phyloP scores from a whole-genome alignment of 208 protist species.

The Porcisia deanei region DNA sequence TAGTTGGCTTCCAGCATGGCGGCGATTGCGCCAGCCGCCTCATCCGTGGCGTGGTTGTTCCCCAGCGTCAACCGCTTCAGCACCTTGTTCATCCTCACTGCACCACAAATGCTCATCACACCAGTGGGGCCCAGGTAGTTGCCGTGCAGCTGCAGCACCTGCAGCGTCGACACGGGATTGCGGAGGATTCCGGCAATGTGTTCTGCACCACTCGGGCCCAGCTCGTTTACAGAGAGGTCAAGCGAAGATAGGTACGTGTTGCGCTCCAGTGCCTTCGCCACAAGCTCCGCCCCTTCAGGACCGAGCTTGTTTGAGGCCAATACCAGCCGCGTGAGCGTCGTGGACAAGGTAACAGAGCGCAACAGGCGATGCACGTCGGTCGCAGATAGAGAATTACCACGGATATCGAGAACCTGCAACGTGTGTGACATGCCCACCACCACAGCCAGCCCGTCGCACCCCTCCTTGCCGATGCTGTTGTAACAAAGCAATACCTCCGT shows the following conservation, averaged over 20 bases:
- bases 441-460: conserved; percentile 82
- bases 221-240: conserved; percentile 87
- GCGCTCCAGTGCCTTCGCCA: conserved; percentile 70
- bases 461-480: conserved; percentile 91
- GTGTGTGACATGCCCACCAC: conserved; percentile 75
- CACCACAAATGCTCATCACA: conserved; percentile 49
- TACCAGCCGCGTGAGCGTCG: conserved; percentile 56
- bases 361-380: conserved; percentile 74
- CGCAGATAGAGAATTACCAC: conserved; percentile 74
- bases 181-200: conserved; percentile 62
- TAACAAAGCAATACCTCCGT: conserved; percentile 77
- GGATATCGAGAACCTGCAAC: conserved; percentile 75
- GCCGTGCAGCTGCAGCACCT: conserved; percentile 70
- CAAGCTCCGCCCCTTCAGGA: conserved; percentile 67
- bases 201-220: conserved; percentile 69
- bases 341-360: conserved; percentile 71
- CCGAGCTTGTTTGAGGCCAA: conserved; percentile 81
- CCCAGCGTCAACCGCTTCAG: conserved; percentile 66
- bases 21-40: conserved; percentile 44
- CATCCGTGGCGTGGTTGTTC: conserved; percentile 86
- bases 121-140: conserved; percentile 70
- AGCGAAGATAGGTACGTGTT: conserved; percentile 84
- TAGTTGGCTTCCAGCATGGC: conserved; percentile 78
- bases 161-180: conserved; percentile 46
- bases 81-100: conserved; percentile 61